Percentiles rank a stretch among this genome's conserved stretches.
phyloP scores from a whole-genome alignment of 2,329 filamentous ascomycete species.

The Metarhizium humberi region DNA sequence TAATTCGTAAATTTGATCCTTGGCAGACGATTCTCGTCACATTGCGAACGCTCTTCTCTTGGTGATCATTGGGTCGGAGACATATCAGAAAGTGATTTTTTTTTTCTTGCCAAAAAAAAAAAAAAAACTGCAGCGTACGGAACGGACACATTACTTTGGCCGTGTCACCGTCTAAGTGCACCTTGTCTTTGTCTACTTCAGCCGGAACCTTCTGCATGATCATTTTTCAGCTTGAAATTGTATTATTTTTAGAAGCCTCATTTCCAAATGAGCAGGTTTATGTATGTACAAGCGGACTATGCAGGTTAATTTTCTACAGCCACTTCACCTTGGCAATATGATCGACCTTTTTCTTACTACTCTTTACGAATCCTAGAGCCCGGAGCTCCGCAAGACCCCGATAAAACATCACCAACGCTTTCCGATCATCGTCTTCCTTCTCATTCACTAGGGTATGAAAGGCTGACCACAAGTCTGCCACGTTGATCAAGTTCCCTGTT shows the following conservation, averaged over 20 bases:
- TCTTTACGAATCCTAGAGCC: constrained; percentile 78
- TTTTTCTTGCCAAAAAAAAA: no score
- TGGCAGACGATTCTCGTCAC: not conserved
- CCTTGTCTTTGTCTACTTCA: no score
- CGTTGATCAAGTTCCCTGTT: constrained; percentile 67
- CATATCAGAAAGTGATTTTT: not conserved
- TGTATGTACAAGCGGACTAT: not conserved
- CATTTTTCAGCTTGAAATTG: not conserved
- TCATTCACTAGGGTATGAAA: constrained; percentile 54
- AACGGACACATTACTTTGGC: not conserved
- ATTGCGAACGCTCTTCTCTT: not conserved
- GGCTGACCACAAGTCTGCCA: constrained; percentile 70
- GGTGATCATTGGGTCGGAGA: not conserved
- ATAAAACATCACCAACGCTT: constrained; percentile 70
- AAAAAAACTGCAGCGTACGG: no score
- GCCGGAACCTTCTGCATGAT: no score
- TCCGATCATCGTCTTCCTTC: constrained; percentile 41
- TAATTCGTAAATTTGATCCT: not conserved
- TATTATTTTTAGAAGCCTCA: not conserved
- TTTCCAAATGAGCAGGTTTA: not conserved
- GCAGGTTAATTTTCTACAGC: constrained; percentile 29
- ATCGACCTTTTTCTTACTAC: constrained; percentile 83
- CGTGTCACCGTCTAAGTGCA: not conserved
- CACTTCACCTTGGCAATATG: constrained; percentile 89
- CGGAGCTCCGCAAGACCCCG: constrained; percentile 75